phyloP scores from a whole-genome alignment of 306 rosid genomes.

The Crataegus laevigata region DNA sequence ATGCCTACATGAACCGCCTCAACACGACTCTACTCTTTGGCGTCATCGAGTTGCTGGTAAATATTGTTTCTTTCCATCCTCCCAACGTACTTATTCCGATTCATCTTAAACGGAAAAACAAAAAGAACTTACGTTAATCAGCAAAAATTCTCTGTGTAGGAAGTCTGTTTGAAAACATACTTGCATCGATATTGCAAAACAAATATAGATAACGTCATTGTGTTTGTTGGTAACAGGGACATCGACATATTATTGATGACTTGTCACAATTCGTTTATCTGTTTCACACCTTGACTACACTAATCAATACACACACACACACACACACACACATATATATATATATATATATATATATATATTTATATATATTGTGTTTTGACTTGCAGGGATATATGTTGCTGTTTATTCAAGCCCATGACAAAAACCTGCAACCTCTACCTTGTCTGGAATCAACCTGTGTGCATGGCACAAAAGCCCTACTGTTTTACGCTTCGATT shows the following conservation, averaged over 20 bases:
- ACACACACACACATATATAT: no score
- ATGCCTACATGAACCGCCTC: conserved; percentile 45
- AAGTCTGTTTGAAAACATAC: no score
- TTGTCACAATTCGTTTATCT: no score
- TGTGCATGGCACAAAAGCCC: conserved; percentile 37
- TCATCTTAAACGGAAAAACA: not conserved
- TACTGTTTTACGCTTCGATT: conserved; percentile 35
- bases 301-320: no score
- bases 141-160: no score
- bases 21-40: conserved; percentile 50
- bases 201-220: no score
- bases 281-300: no score
- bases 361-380: not conserved
- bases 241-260: no score
- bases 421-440: conserved; percentile 36
- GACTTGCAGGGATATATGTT: conserved; percentile 39
- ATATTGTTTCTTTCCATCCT: not conserved
- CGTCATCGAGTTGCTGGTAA: conserved; percentile 36
- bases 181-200: no score
- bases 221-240: no score
- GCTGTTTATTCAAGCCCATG: conserved; percentile 40
- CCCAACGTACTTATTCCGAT: not conserved
- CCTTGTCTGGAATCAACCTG: conserved; percentile 33
- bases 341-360: no score
- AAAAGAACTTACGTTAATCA: no score